phyloP scores from a whole-genome alignment of 306 rosid species.

The Quercus engelmannii region DNA sequence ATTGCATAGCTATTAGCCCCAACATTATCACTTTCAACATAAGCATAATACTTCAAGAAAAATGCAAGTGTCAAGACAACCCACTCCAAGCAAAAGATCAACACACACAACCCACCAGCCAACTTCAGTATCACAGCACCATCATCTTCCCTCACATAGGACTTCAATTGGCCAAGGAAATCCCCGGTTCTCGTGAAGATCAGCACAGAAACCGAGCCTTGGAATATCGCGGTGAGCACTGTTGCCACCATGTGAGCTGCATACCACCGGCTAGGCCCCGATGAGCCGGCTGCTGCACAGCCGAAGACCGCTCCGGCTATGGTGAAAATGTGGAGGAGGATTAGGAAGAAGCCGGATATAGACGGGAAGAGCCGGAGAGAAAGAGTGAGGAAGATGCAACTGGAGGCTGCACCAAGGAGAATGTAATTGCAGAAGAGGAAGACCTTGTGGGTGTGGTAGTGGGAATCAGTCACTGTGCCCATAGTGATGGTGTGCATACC shows the following conservation, averaged over 20 bases:
- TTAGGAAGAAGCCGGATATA: constrained; percentile 68
- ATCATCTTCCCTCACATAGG: constrained; percentile 82
- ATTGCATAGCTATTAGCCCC: constrained; percentile 19
- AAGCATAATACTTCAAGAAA: constrained; percentile 73
- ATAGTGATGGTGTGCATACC: constrained; percentile 23
- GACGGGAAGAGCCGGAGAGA: constrained; percentile 85
- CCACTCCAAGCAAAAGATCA: constrained; percentile 91
- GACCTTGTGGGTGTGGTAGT: constrained; percentile 66
- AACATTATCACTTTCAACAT: constrained; percentile 40
- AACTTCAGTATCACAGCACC: constrained; percentile 69
- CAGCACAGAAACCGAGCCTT: constrained; percentile 72
- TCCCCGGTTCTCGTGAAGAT: constrained; percentile 58
- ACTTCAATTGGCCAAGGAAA: constrained; percentile 60
- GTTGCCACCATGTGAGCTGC: constrained; percentile 86
- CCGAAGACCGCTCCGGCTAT: constrained; percentile 72
- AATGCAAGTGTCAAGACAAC: constrained; percentile 72
- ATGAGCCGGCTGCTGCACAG: constrained; percentile 48
- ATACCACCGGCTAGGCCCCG: constrained; percentile 61
- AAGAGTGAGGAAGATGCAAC: constrained; percentile 92
- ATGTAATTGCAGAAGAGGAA: constrained; percentile 88
- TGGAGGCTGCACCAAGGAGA: constrained; percentile 81
- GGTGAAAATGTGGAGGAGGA: constrained; percentile 78
- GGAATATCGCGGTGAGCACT: constrained; percentile 74
- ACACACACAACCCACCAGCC: constrained; percentile 65
- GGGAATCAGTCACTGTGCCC: constrained; percentile 21